Evolutionary conservation across 345 rosid genomes (phyloP).

Genomic region (Eucalyptus albens): DNA sequence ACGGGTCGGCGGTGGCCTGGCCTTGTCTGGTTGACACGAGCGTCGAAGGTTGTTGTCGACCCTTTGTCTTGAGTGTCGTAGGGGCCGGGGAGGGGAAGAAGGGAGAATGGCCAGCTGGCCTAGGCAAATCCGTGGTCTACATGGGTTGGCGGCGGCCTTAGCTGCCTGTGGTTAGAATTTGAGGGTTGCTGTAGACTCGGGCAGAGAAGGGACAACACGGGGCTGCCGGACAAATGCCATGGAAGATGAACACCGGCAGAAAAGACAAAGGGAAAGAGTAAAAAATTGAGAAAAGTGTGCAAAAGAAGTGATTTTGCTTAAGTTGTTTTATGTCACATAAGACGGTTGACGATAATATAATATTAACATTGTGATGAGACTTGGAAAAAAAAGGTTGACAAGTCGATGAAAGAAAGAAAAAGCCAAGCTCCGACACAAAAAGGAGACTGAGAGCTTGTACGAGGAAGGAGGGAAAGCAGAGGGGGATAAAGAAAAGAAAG

Average conservation of each 20-base stretch:
- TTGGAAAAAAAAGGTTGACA: no score
- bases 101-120: neutral
- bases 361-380: neutral
- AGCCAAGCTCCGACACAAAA: neutral
- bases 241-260: neutral
- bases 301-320: neutral
- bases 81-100: neutral
- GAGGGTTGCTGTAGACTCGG: neutral
- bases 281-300: neutral
- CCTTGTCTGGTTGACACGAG: neutral
- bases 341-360: neutral
- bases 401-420: neutral
- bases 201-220: neutral
- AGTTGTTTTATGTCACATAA: fast-evolving
- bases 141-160: neutral
- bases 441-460: neutral
- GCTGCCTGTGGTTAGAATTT: neutral
- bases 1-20: neutral
- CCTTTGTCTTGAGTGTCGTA: neutral
- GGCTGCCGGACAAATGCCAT: neutral
- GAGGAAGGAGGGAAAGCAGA: neutral
- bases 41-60: neutral
- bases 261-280: fast-evolving
- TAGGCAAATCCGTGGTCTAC: neutral
- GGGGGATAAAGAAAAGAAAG: neutral